Evolutionary conservation across 495 filamentous ascomycete genomes (phyloP).

Genomic region (Lindgomyces ingoldianus): DNA sequence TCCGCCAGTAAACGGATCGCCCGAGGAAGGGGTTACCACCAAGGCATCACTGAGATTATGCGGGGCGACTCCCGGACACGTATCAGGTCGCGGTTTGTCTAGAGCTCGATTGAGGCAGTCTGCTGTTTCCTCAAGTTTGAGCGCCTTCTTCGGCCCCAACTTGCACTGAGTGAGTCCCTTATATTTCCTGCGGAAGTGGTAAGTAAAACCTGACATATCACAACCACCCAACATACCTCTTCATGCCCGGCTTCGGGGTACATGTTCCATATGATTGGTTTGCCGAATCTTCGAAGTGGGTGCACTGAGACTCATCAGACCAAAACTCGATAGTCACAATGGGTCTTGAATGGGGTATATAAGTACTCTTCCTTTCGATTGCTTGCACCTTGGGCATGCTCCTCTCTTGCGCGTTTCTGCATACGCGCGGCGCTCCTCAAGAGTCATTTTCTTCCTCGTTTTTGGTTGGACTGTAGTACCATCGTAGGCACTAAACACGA

Average conservation of each 20-base stretch:
- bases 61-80: no score
- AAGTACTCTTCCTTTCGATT: constrained; percentile 9
- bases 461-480: not conserved
- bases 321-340: not conserved
- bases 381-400: not conserved
- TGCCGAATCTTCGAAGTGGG: not conserved
- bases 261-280: not conserved
- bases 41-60: no score
- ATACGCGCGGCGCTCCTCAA: not conserved
- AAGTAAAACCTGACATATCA: not conserved
- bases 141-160: not conserved
- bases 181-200: not conserved
- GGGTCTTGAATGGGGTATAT: not conserved
- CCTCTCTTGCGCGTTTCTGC: not conserved
- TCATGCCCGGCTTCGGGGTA: not conserved
- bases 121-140: not conserved
- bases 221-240: not conserved
- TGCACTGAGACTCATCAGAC: constrained; percentile 6
- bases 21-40: no score
- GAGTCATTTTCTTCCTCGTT: not conserved
- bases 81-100: no score
- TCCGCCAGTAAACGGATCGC: no score
- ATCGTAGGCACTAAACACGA: not conserved
- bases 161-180: not conserved
- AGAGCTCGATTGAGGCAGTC: not conserved